Conservation (phyloP, 495 filamentous ascomycete genomes). For the Neurospora cerealis region DNA sequence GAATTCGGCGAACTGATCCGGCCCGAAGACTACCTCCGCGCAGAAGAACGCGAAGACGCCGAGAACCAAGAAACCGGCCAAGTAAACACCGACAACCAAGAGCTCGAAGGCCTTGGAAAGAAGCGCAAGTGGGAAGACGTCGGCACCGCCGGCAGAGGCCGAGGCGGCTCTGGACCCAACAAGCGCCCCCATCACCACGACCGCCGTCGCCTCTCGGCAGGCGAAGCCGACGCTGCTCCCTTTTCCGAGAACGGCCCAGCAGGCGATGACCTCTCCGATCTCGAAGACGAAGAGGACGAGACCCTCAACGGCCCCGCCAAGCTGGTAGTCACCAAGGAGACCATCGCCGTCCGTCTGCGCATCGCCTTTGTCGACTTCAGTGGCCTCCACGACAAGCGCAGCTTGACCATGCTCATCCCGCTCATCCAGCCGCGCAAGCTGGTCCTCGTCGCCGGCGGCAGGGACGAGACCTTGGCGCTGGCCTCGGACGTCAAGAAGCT, state of each 20-base stretch:
- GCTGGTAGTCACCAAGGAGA: conserved; percentile 48
- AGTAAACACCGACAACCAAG: conserved; percentile 25
- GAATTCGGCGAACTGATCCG: conserved; percentile 90
- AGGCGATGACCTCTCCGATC: conserved; percentile 42
- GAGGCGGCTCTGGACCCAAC: conserved; percentile 20
- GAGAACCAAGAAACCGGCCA: conserved; percentile 49
- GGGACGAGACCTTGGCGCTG: conserved; percentile 63
- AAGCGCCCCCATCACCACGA: conserved; percentile 27
- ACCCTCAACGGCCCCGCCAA: conserved; percentile 61
- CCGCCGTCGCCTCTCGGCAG: conserved; percentile 23
- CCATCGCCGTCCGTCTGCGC: conserved; percentile 55
- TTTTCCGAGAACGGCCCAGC: conserved; percentile 27
- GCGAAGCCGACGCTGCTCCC: conserved; percentile 30
- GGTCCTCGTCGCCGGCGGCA: conserved; percentile 73
- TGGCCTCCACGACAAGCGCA: conserved; percentile 86
- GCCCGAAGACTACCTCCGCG: conserved; percentile 87
- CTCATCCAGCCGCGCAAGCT: conserved; percentile 90
- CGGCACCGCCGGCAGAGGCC: conserved; percentile 28
- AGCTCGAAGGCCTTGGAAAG: conserved; percentile 67
- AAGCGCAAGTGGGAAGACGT: conserved; percentile 89
- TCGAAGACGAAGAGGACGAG: conserved; percentile 47
- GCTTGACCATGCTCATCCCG: conserved; percentile 86
- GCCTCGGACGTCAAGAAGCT: conserved; percentile 75
- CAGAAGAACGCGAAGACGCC: conserved; percentile 81
- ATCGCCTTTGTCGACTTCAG: conserved; percentile 86